These are phyloP conservation scores for Cyclotella atomus DNA, from an alignment of 108 stramenopile genomes.

Conservation along the genomic window DNA sequence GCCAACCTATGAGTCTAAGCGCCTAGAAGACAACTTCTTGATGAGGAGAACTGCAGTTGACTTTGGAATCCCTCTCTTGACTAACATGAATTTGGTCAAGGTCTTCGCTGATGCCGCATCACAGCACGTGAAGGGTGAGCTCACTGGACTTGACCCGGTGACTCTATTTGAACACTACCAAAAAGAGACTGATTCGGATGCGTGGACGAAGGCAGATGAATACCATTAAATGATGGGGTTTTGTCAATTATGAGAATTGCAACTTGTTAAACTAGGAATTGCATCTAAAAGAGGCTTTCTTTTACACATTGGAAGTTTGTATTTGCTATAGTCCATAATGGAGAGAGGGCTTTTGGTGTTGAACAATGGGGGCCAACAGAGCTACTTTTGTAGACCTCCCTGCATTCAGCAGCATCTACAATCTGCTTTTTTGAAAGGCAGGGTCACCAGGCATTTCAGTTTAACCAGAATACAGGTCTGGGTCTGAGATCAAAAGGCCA, in stretches of 20 bases:
- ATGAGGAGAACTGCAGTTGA: constrained; percentile 96
- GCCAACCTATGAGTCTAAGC: constrained; percentile 85
- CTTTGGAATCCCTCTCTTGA: constrained; percentile 94
- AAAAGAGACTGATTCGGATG: constrained; percentile 68
- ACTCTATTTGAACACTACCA: constrained; percentile 84
- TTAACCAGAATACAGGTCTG: too few species aligned
- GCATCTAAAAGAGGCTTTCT: too few species aligned
- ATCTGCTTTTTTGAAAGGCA: too few species aligned
- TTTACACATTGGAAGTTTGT: too few species aligned
- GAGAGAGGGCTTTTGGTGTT: too few species aligned
- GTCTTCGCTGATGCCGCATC: constrained; percentile 85
- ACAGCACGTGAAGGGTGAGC: constrained; percentile 62
- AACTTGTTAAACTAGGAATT: too few species aligned
- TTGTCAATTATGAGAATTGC: background rate
- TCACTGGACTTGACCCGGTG: constrained; percentile 67
- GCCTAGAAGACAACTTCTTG: constrained; percentile 89
- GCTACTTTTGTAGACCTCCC: too few species aligned
- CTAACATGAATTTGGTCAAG: constrained; percentile 92
- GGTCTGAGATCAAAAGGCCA: too few species aligned
- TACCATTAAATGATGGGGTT: constrained; percentile 65
- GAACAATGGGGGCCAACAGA: too few species aligned
- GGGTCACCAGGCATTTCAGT: too few species aligned
- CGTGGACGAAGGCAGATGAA: constrained; percentile 77
- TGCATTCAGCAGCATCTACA: too few species aligned
- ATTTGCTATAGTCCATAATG: too few species aligned